phyloP scores from a whole-genome alignment of 306 rosid species.

The Vigna angularis region DNA sequence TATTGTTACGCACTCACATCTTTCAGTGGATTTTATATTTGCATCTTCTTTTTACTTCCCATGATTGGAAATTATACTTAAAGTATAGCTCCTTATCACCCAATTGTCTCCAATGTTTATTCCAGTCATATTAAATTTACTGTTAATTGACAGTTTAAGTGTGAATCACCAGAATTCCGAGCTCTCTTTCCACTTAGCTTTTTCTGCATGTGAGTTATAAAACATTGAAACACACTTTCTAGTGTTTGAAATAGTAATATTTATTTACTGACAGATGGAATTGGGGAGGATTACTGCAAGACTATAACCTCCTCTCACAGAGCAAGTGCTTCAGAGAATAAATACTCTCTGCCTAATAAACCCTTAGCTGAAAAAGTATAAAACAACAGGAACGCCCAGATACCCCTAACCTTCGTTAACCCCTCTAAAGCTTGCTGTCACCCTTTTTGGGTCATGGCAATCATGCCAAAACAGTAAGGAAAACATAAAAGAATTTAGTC shows the following conservation, averaged over 20 bases:
- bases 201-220: neutral
- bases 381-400: neutral
- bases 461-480: neutral
- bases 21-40: neutral
- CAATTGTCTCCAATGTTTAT: conserved; percentile 11
- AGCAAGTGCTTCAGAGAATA: neutral
- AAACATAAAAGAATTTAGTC: neutral
- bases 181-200: neutral
- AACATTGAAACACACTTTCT: neutral
- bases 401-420: neutral
- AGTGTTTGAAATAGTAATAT: neutral
- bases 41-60: neutral
- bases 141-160: conserved; percentile 8
- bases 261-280: neutral
- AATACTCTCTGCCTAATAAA: neutral
- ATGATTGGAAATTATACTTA: neutral
- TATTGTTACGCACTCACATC: neutral
- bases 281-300: neutral
- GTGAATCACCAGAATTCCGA: neutral
- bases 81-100: neutral
- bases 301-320: neutral
- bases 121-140: neutral
- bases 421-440: no score
- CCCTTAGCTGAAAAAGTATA: neutral
- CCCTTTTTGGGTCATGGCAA: neutral